Evolutionary conservation across 805 yeast genomes (phyloP).

Genomic region (Lachancea nothofagi): DNA sequence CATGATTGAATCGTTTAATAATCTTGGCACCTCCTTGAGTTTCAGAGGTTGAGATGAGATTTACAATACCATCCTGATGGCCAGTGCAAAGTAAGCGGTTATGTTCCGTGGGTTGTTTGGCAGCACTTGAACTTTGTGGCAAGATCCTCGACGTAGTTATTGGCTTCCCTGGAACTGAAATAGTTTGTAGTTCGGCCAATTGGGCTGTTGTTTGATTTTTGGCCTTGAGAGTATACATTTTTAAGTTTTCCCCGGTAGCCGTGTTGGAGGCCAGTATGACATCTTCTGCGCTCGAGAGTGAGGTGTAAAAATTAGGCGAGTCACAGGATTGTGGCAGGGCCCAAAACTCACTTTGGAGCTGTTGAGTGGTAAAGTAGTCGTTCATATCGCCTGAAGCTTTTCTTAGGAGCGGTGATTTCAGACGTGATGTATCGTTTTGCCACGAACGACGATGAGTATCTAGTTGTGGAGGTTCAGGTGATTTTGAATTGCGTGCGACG

Average conservation of each 20-base stretch:
- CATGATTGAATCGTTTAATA: slow-evolving; percentile 72
- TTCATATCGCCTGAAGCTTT: slow-evolving; percentile 28
- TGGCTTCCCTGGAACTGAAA: slow-evolving; percentile 24
- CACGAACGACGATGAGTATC: slow-evolving; percentile 17
- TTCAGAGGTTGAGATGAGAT: slow-evolving; percentile 54
- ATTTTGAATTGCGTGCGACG: slow-evolving; percentile 14
- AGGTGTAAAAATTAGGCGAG: slow-evolving; percentile 12
- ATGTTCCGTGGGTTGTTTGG: slow-evolving; percentile 13
- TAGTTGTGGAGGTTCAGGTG: background rate
- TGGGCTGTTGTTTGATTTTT: slow-evolving; percentile 1
- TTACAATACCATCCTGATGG: slow-evolving; percentile 68
- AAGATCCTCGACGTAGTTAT: slow-evolving; percentile 16
- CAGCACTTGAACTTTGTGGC: slow-evolving; percentile 8
- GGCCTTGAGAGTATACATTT: slow-evolving; percentile 12
- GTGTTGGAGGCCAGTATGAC: slow-evolving; percentile 18
- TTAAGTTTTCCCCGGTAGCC: slow-evolving; percentile 16
- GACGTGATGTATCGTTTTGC: slow-evolving; percentile 19
- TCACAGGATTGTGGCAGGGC: slow-evolving; percentile 10
- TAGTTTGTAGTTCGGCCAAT: slow-evolving; percentile 21
- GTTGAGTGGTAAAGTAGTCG: slow-evolving; percentile 25
- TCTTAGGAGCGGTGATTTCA: slow-evolving; percentile 23
- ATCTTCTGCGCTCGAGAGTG: slow-evolving; percentile 14
- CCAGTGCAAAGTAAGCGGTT: slow-evolving; percentile 51
- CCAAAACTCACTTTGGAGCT: slow-evolving; percentile 27
- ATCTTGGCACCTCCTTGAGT: slow-evolving; percentile 60